Conservation (phyloP, 129 eudicot species). For the Deinandra increscens region DNA sequence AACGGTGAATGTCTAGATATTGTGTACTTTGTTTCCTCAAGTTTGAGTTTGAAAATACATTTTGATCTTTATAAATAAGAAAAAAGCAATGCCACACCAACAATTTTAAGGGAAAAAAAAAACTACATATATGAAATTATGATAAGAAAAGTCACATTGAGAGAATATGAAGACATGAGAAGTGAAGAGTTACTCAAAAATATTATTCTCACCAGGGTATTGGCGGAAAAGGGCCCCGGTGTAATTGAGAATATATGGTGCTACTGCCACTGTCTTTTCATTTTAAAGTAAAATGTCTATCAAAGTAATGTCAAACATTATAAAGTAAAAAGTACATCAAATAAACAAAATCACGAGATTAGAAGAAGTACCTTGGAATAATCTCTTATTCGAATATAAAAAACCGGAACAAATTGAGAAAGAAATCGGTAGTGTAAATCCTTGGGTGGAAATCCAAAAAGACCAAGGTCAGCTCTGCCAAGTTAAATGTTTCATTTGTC, state of each 20-base stretch:
- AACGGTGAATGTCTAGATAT: too few relatives aligned
- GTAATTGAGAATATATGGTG: slow-evolving; percentile 88
- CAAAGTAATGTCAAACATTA: slow-evolving; percentile 16
- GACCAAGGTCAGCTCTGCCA: slow-evolving; percentile 92
- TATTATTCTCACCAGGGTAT: slow-evolving; percentile 72
- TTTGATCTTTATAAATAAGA: too few relatives aligned
- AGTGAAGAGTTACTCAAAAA: too few relatives aligned
- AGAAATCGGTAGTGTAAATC: slow-evolving; percentile 93
- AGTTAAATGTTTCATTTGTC: slow-evolving; percentile 9
- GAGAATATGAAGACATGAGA: too few relatives aligned
- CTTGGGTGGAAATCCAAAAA: slow-evolving; percentile 86
- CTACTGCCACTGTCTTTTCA: slow-evolving; percentile 96
- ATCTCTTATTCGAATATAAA: slow-evolving; percentile 89
- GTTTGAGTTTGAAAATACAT: too few relatives aligned
- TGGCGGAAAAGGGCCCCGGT: slow-evolving; percentile 93
- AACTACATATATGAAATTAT: too few relatives aligned
- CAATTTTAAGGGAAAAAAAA: too few relatives aligned
- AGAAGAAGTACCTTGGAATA: slow-evolving; percentile 77
- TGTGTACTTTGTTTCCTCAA: too few relatives aligned
- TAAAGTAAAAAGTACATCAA: not conserved
- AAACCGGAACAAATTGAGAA: slow-evolving; percentile 82
- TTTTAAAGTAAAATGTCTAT: slow-evolving; percentile 32
- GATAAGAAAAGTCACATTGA: too few relatives aligned
- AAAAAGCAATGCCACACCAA: too few relatives aligned
- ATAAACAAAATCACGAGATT: not conserved